Evolutionary conservation across 2,329 filamentous ascomycete species (phyloP).

Genomic region (Claviceps citrina): DNA sequence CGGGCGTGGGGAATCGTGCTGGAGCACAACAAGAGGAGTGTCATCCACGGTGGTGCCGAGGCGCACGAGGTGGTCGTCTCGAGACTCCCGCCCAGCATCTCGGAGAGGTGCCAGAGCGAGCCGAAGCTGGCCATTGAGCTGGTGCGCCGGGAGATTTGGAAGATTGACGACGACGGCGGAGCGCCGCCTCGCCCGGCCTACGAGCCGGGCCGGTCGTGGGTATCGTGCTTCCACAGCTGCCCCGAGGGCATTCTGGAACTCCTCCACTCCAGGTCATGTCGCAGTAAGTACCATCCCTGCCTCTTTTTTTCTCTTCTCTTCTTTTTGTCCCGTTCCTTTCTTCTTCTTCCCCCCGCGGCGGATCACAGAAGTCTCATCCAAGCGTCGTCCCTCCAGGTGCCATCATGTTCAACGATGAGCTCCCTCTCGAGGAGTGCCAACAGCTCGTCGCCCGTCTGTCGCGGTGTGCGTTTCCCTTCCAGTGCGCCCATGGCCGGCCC

Average conservation of each 20-base stretch:
- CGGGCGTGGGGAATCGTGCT: slow-evolving; percentile 57
- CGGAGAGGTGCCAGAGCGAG: slow-evolving; percentile 59
- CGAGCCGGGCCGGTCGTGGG: slow-evolving; percentile 30
- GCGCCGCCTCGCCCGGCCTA: slow-evolving; percentile 3
- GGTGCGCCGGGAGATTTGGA: slow-evolving; percentile 61
- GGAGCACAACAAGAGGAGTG: slow-evolving; percentile 30
- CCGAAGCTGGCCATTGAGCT: slow-evolving; percentile 59
- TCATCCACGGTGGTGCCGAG: too few relatives aligned
- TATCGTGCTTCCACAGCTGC: slow-evolving; percentile 49
- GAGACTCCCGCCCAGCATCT: slow-evolving; percentile 54
- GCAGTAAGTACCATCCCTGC: slow-evolving; percentile 33
- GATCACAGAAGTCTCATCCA: too few relatives aligned
- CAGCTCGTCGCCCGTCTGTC: slow-evolving; percentile 42
- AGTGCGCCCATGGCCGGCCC: slow-evolving; percentile 66
- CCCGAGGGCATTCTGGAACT: slow-evolving; percentile 63
- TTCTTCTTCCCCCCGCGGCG: too few relatives aligned
- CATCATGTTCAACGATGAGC: slow-evolving; percentile 70
- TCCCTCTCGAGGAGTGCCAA: slow-evolving; percentile 42
- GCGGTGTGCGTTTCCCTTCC: slow-evolving; percentile 57
- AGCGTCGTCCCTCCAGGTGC: too few relatives aligned
- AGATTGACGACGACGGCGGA: slow-evolving; percentile 37
- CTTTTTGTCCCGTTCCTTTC: neutral
- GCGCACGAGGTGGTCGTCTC: slow-evolving; percentile 29
- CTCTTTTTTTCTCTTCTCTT: neutral
- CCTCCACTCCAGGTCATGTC: slow-evolving; percentile 60